Percentiles rank a stretch among this genome's conserved stretches.
phyloP scores from a whole-genome alignment of 1,284 basidiomycete genomes.

The Athelia sp. region DNA sequence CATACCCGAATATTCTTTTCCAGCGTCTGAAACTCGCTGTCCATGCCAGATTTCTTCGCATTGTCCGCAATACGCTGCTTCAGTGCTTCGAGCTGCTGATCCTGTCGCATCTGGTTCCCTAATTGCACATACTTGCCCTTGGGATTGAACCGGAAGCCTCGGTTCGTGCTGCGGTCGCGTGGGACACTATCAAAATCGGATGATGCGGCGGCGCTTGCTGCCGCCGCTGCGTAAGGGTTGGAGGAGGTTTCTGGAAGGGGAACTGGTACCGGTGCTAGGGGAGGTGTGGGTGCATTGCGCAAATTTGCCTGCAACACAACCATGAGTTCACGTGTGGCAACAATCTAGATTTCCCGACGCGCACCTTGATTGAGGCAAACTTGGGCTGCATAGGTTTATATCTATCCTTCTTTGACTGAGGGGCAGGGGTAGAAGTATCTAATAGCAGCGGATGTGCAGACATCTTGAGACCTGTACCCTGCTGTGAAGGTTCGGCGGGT shows the following conservation, averaged over 20 bases:
- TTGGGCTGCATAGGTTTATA: constrained; percentile 98
- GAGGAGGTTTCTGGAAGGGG: constrained; percentile 36
- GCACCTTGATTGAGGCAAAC: constrained; percentile 86
- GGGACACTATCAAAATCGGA: constrained; percentile 67
- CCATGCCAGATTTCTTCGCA: constrained; percentile 88
- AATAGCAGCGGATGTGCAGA: constrained; percentile 85
- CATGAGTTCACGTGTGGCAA: constrained; percentile 1
- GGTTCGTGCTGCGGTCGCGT: constrained; percentile 57
- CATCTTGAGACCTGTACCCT: constrained; percentile 83
- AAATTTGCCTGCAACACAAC: constrained; percentile 55
- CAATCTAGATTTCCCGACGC: constrained; percentile 4
- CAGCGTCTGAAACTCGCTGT: constrained; percentile 85
- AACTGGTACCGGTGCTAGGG: constrained; percentile 47
- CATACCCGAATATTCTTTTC: constrained; percentile 83
- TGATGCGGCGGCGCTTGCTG: constrained; percentile 40
- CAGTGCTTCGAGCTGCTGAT: constrained; percentile 83
- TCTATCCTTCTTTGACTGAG: constrained; percentile 79
- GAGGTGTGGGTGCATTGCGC: constrained; percentile 63
- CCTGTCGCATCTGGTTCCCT: constrained; percentile 82
- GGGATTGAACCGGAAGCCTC: constrained; percentile 79
- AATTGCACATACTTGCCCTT: constrained; percentile 89
- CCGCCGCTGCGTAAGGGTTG: constrained; percentile 70
- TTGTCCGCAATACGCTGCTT: constrained; percentile 92
- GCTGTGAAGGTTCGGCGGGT: constrained; percentile 55
- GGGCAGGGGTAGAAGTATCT: constrained; percentile 51